phyloP scores from a whole-genome alignment of 1,284 basidiomycete species.

The Moniliella sp. region DNA sequence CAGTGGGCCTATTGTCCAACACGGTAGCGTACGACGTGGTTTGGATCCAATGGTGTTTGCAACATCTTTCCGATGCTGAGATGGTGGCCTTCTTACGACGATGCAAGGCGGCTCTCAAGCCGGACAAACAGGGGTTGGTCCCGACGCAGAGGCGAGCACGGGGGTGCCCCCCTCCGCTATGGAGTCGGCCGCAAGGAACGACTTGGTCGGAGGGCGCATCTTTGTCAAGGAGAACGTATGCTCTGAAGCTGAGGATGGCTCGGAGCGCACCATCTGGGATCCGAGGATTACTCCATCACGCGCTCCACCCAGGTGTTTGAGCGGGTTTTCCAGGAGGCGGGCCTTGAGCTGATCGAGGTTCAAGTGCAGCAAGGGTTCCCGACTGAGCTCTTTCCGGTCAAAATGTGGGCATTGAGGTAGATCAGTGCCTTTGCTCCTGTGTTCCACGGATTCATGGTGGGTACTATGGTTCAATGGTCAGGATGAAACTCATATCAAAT shows the following conservation, averaged over 20 bases:
- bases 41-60: conserved; percentile 30
- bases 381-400: conserved; percentile 27
- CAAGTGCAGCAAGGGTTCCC: conserved; percentile 27
- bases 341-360: conserved; percentile 18
- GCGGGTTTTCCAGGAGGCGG: conserved; percentile 23
- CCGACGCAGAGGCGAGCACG: too few relatives aligned
- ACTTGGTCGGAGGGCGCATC: conserved; percentile 11
- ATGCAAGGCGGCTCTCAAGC: conserved; percentile 14
- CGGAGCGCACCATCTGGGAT: conserved; percentile 26
- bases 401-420: too few relatives aligned
- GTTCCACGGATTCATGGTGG: too few relatives aligned
- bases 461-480: too few relatives aligned
- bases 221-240: conserved; percentile 32
- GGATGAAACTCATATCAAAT: too few relatives aligned
- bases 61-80: conserved; percentile 28
- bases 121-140: too few relatives aligned
- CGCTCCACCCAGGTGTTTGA: conserved; percentile 23
- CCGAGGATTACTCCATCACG: conserved; percentile 30
- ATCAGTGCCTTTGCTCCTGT: too few relatives aligned
- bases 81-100: conserved; percentile 19
- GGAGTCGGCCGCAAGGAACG: conserved; percentile 1
- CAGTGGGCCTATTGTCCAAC: not conserved
- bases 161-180: too few relatives aligned
- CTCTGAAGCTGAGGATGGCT: conserved; percentile 19
- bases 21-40: conserved; percentile 22